These are phyloP conservation scores for Podospora bellae-mahoneyi DNA, from an alignment of 495 filamentous ascomycete genomes.

Conservation along the genomic window DNA sequence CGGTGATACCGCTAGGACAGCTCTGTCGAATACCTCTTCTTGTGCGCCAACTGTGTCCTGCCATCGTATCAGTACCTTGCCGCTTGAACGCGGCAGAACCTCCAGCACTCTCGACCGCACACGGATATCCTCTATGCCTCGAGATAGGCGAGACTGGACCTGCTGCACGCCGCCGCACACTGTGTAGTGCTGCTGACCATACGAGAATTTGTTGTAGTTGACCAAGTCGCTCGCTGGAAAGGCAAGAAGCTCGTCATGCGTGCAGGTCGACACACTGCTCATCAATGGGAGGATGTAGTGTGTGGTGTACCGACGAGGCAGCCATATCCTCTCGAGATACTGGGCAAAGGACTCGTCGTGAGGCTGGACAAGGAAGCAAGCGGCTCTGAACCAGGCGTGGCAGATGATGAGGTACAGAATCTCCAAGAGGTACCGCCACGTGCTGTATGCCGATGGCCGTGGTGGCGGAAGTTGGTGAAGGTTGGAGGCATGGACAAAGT, in stretches of 20 bases:
- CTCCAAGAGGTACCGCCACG: conserved; percentile 37
- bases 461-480: conserved; percentile 46
- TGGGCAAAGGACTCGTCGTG: conserved; percentile 39
- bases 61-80: neutral
- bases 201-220: conserved; percentile 44
- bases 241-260: conserved; percentile 46
- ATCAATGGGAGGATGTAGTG: conserved; percentile 53
- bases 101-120: conserved; percentile 10
- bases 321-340: conserved; percentile 46
- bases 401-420: conserved; percentile 41
- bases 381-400: conserved; percentile 30
- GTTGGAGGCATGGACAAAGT: conserved; percentile 50
- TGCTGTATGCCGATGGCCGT: conserved; percentile 24
- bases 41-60: neutral
- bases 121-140: conserved; percentile 24
- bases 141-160: conserved; percentile 43
- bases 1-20: conserved; percentile 48
- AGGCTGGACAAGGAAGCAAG: conserved; percentile 41
- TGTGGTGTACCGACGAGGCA: conserved; percentile 42
- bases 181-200: conserved; percentile 47
- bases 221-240: conserved; percentile 52
- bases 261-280: conserved; percentile 51
- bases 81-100: neutral
- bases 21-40: conserved; percentile 38
- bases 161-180: conserved; percentile 46